Evolutionary conservation across 768 basidiomycete genomes (phyloP).

Genomic region (Psilocybe azurescens): DNA sequence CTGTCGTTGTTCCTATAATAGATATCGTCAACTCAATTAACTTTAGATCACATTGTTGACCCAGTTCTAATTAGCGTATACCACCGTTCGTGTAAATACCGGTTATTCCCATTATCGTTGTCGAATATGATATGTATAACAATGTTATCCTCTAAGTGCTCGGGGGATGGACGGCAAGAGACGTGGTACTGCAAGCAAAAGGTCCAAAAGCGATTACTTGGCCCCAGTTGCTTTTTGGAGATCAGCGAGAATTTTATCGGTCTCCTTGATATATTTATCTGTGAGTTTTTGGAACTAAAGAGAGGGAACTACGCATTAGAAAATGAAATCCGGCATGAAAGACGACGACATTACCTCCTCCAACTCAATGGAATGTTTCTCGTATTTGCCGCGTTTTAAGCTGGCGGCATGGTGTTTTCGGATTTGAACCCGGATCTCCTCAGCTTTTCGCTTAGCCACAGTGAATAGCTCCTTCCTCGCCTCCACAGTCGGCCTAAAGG

Average conservation of each 20-base stretch:
- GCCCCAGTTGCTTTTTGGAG: conserved; percentile 62
- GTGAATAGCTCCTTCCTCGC: conserved; percentile 61
- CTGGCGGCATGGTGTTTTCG: conserved; percentile 72
- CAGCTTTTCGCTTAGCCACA: conserved; percentile 65
- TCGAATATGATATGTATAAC: too few species aligned
- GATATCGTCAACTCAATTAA: too few species aligned
- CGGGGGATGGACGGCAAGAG: neutral
- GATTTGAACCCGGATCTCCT: conserved; percentile 77
- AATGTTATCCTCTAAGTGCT: too few species aligned
- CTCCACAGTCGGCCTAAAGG: conserved; percentile 75
- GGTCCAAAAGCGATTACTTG: conserved; percentile 18
- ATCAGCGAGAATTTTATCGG: conserved; percentile 68
- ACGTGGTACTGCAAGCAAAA: neutral
- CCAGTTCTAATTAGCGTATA: too few species aligned
- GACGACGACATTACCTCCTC: conserved; percentile 57
- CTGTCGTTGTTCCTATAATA: too few species aligned
- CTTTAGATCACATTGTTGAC: too few species aligned
- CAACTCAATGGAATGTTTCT: conserved; percentile 71
- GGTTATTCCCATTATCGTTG: too few species aligned
- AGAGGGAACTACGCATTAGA: neutral
- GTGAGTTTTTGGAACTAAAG: conserved; percentile 76
- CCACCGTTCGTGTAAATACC: too few species aligned
- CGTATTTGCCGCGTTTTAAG: conserved; percentile 71
- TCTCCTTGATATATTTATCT: conserved; percentile 63
- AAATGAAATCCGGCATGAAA: conserved; percentile 5